These are phyloP conservation scores for Quercus suber DNA, from an alignment of 306 rosid species.

Conservation along the genomic window DNA sequence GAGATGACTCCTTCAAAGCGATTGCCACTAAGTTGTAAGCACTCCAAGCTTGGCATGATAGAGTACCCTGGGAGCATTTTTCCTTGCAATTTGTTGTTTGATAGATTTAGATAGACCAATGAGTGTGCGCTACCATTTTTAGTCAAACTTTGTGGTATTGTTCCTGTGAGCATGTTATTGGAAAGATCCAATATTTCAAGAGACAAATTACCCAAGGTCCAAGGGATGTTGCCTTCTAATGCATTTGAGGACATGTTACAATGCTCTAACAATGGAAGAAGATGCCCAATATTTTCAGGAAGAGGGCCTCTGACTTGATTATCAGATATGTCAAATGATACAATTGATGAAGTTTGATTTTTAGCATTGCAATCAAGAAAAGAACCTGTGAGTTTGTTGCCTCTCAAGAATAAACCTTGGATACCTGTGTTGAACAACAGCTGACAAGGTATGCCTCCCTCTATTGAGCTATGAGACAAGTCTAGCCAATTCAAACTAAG, in stretches of 20 bases:
- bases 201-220: background rate
- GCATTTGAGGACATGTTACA: background rate
- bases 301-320: background rate
- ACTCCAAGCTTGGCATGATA: background rate
- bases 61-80: background rate
- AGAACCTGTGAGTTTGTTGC: background rate
- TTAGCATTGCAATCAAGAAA: background rate
- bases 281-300: background rate
- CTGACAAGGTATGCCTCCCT: background rate
- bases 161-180: background rate
- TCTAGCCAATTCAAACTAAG: background rate
- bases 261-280: background rate
- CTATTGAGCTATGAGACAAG: background rate
- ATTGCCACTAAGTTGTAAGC: background rate
- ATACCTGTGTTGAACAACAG: background rate
- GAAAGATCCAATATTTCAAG: background rate
- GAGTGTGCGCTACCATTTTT: background rate
- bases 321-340: background rate
- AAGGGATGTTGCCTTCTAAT: background rate
- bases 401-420: background rate
- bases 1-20: background rate
- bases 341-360: background rate
- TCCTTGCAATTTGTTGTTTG: background rate
- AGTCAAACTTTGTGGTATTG: background rate
- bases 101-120: background rate